phyloP scores from a whole-genome alignment of 2,329 filamentous ascomycete species.

The Fusarium solani-melongenae region DNA sequence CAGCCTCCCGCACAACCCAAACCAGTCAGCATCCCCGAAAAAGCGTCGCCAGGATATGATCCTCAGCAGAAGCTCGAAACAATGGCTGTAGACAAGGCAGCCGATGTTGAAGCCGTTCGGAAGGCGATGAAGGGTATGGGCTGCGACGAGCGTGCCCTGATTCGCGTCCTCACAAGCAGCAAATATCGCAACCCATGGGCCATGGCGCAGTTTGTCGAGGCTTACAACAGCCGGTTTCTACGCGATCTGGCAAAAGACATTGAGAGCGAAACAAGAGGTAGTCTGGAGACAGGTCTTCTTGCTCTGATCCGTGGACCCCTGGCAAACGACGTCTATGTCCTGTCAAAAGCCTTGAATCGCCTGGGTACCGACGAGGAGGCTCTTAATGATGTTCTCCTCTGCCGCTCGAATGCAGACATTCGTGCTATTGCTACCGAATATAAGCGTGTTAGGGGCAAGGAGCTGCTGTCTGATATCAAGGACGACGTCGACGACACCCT shows the following conservation, averaged over 20 bases:
- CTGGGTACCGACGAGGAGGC: slow-evolving; percentile 49
- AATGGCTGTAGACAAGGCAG: slow-evolving; percentile 43
- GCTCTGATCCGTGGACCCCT: slow-evolving; percentile 47
- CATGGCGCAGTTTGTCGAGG: slow-evolving; percentile 46
- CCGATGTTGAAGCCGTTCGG: slow-evolving; percentile 45
- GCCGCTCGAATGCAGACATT: slow-evolving; percentile 51
- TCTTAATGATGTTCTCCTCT: slow-evolving; percentile 49
- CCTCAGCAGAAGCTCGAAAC: slow-evolving; percentile 37
- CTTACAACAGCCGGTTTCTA: slow-evolving; percentile 49
- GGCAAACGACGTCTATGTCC: slow-evolving; percentile 45
- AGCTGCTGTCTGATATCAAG: slow-evolving; percentile 47
- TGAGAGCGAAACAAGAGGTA: slow-evolving; percentile 47
- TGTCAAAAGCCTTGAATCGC: slow-evolving; percentile 46
- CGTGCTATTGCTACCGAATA: slow-evolving; percentile 48
- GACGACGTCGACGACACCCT: slow-evolving; percentile 47
- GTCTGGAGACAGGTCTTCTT: slow-evolving; percentile 45
- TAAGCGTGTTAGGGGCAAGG: slow-evolving; percentile 39
- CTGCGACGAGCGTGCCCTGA: slow-evolving; percentile 47
- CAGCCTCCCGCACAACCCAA: slow-evolving; percentile 12
- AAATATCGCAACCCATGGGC: slow-evolving; percentile 49
- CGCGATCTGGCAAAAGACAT: slow-evolving; percentile 49
- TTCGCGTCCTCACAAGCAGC: slow-evolving; percentile 43
- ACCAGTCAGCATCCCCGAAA: slow-evolving; percentile 31
- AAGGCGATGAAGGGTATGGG: slow-evolving; percentile 52
- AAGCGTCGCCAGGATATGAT: slow-evolving; percentile 47